Conservation (phyloP, 352 stramenopile genomes). For the Phytophthora megakarya region DNA sequence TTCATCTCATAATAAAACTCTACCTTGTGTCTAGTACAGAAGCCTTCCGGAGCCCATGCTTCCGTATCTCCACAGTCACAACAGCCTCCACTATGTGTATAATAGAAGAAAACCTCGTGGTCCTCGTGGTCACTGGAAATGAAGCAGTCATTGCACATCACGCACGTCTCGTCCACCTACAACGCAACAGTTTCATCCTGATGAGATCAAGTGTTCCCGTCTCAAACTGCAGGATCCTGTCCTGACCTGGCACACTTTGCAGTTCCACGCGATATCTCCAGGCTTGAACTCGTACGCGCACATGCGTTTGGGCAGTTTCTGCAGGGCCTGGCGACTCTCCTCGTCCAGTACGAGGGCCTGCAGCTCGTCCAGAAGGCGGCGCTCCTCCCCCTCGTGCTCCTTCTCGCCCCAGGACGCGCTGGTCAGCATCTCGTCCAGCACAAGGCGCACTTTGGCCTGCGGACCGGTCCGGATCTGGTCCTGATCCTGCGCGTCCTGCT, state of each 20-base stretch:
- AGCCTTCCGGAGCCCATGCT: constrained; percentile 95
- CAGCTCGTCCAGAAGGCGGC: constrained; percentile 51
- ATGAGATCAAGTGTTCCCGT: constrained; percentile 1
- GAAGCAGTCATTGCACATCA: constrained; percentile 98
- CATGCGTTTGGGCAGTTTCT: constrained; percentile 85
- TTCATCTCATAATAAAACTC: not conserved
- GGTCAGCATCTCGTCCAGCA: constrained; percentile 66
- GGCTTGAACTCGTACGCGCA: constrained; percentile 94
- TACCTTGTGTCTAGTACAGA: constrained; percentile 94
- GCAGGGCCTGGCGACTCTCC: constrained; percentile 44
- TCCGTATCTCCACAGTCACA: constrained; percentile 98
- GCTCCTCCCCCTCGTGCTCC: constrained; percentile 58
- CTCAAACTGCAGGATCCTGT: constrained; percentile 11
- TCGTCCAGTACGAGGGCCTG: constrained; percentile 67
- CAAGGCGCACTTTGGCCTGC: constrained; percentile 36
- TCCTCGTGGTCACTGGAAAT: constrained; percentile 93
- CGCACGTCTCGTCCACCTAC: constrained; percentile 94
- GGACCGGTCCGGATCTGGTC: constrained; percentile 15
- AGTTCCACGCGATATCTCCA: constrained; percentile 98
- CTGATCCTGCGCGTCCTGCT: constrained; percentile 19
- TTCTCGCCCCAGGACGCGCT: constrained; percentile 55
- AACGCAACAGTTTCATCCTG: constrained; percentile 12
- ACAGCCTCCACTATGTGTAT: constrained; percentile 95
- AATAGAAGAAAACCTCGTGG: constrained; percentile 95
- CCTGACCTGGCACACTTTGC: constrained; percentile 83